Base-by-base conservation (phyloP, 306 rosid genomes). In the Glycyrrhiza uralensis region DNA sequence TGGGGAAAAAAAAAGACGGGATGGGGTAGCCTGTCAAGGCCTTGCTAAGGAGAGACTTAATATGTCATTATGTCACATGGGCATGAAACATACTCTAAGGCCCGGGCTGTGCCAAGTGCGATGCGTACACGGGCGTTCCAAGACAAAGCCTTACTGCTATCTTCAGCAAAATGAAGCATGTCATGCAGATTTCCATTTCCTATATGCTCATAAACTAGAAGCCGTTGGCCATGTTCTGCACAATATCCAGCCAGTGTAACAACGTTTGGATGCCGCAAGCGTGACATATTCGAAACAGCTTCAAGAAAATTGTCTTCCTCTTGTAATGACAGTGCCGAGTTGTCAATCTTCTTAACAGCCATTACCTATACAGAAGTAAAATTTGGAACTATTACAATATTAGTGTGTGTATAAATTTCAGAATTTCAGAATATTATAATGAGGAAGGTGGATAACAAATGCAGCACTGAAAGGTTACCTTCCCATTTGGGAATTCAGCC, bases 41-140 rank as follows among this genome's bases (percentile, higher is more conserved):
- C 54, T 17, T 10, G 29, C 1, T 5, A 13, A 60, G 70, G 59
- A 68, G 62, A 52, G 42, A 22, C 45, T 24, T 28, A 11, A 77
- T 22, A 55, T 45, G 74, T 45, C 54, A 50, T 36, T 22, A 58
- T 59, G 76, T 32, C 61, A 52, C 38, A 59, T 66, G n/a, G 62
- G 44, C 36, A 65, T 41, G 41, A 58, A 42, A 81, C 99, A 10
- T 91, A 95, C 99, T 95, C 99, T 82, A 91, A 83, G 66, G 99
- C 99, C 61, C 99, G 86, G 75, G 99, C 96, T 4, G 96, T 91
- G 84, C 99, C 97, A 24, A 95, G 99, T 36, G 99, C 96, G 69
- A 95, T 86, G 72, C 97, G 87, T 38, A 95, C 99, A 57, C 99
- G 97, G 1, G 93, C 96, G 80, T 95, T 95, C 99, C 99, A 95